Evolutionary conservation across 2,329 filamentous ascomycete species (phyloP).

Genomic region (Chaetothyriales sp.): DNA sequence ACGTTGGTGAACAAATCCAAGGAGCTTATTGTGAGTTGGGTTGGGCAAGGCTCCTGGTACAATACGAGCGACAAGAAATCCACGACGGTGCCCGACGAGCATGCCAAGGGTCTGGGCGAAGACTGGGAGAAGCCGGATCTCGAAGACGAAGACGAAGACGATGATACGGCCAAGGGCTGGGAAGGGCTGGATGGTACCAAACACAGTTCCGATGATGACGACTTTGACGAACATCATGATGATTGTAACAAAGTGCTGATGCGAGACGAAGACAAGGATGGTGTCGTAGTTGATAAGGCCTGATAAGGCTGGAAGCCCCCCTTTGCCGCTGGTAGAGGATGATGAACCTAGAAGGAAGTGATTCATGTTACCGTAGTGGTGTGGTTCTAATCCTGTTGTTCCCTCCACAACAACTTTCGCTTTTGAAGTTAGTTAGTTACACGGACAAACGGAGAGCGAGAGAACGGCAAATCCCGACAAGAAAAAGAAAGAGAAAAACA

Average conservation of each 20-base stretch:
- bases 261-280: conserved; percentile 14
- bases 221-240: conserved; percentile 12
- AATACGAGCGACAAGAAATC: conserved; percentile 8
- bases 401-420: no score
- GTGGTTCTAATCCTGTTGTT: no score
- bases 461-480: no score
- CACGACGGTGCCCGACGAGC: conserved; percentile 7
- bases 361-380: no score
- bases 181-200: conserved; percentile 7
- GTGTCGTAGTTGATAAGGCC: conserved; percentile 16
- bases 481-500: no score
- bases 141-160: conserved; percentile 11
- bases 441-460: no score
- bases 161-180: conserved; percentile 11
- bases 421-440: no score
- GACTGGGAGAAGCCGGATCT: conserved; percentile 15
- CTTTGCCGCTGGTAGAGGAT: no score
- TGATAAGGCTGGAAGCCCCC: conserved; percentile 1
- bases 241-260: neutral
- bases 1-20: conserved; percentile 25
- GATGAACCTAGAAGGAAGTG: no score
- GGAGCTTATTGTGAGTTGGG: conserved; percentile 24
- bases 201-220: conserved; percentile 10
- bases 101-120: conserved; percentile 6
- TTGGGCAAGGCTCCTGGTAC: conserved; percentile 19